Base-by-base conservation (phyloP, 2,329 filamentous ascomycete genomes). In the Fusarium sp. region DNA sequence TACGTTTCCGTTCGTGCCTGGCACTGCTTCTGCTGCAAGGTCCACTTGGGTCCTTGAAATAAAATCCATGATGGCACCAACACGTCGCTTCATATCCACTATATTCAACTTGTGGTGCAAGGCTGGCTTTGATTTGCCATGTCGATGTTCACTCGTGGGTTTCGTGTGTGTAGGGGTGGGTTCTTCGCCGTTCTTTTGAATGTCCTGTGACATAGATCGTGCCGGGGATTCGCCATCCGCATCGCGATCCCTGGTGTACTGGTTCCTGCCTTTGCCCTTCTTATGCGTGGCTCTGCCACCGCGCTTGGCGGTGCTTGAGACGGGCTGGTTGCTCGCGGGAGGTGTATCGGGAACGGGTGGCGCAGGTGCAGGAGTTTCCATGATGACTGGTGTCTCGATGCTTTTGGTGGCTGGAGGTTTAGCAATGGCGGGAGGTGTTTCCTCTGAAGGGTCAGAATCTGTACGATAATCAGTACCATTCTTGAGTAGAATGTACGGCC, bases 41-140 rank as follows among this genome's bases (percentile, higher is more conserved):
- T 98, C 95, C 11, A 97, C 87, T 80, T 98, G 94, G 63, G 94
- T 95, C 73, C 94, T 90, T 7, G 93, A 92, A 71, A 98, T 97
- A 78, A 95, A 98, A 75, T 96, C 94, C 65, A 97, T 87, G 79
- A 98, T 97, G 25, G 89, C 92, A 7, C 93, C 89, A 10, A 95
- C 94, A 14, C 94, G 91, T 72, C 93, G 90, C 82, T 93, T 94
- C 90, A 97, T 94, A 78, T 97, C 94, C 66, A 91, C 91, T 91
- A 97, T 93, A 33, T 91, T 95, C 63, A 94, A 89, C 80, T 93
- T 94, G 73, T 88, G 90, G 80, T 87, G 88, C 54, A 85, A 84
- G 63, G 84, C 75, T 6, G 77, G 81, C 75, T 88, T 88, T 36
- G 84, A 82, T 76, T 89, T 90, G 64, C 79, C 78, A 50, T 88